Evolutionary conservation across 2,329 filamentous ascomycete genomes (phyloP), one percentile per base, ranked within the genome.

Genomic region (Colletotrichum graminicola): DNA sequence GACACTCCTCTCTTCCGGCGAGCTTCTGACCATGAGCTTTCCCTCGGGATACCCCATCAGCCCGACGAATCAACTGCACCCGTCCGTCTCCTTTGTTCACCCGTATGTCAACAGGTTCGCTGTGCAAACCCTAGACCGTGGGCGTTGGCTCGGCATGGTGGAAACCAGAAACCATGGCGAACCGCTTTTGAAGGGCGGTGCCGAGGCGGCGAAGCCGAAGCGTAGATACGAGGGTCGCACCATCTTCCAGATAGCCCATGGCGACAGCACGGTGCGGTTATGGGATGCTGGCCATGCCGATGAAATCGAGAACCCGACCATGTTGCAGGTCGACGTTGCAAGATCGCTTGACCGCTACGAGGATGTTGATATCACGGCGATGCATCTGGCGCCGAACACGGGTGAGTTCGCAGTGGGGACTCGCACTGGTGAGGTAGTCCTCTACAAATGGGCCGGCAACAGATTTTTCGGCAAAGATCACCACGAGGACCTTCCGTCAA

Each of bases 201-300:
- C 91, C 1, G 91, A 93, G 78, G 91, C 89, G 1, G 85, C 87
- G 6, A 89, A 90, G 73, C 89, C 91, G 8, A 84, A 93, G 51
- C 93, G 94, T 76, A 86, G 93, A 73, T 95, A 93, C 75, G 94
- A 97, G 77, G 88, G 91, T 72, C 89, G 96, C 59, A 97, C 94
- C 68, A 89, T 98, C 55, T 88, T 97, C 8, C 92, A 95, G 73
- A 94, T 93, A 5, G 92, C 94, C 0, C 95, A 99, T 79, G 94
- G 92, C 3, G 96, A 99, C 80, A 94, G 95, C 64, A 97, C 93
- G 0, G 86, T 99, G n/a, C 88, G 95, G 41, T 85, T 98, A 8
- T 99, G 95, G 94, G 96, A 99, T 80, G 90, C 92, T 26, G 96
- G 96, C 0, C 93, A 97, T 77, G 93, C 90, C 18, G 96, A 99